These are phyloP conservation scores for Fusarium sp. DNA, from an alignment of 2,329 filamentous ascomycete genomes.

Conservation along the genomic window DNA sequence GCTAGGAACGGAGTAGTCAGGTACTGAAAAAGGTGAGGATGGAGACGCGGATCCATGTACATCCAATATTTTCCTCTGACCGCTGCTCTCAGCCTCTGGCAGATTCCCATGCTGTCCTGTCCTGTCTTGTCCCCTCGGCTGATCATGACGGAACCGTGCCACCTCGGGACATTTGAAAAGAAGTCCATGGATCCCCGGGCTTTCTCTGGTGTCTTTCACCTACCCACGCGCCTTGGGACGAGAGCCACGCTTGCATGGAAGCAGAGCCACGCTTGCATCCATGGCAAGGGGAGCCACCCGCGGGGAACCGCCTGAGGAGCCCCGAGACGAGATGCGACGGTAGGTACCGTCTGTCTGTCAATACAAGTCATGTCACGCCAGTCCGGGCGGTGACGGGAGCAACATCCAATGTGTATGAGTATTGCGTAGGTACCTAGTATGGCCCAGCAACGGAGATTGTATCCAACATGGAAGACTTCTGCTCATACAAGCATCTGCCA, in stretches of 20 bases:
- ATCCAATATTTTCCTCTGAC: not conserved
- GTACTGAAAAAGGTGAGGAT: not conserved
- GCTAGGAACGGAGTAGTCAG: slow-evolving; percentile 1
- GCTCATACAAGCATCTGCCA: not conserved
- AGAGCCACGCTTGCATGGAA: not conserved
- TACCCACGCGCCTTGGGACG: not conserved
- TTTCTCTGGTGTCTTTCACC: not conserved
- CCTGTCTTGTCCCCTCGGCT: slow-evolving; percentile 36
- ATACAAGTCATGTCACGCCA: slow-evolving; percentile 14
- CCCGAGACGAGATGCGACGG: slow-evolving; percentile 35
- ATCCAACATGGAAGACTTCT: not conserved
- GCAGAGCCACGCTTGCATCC: slow-evolving; percentile 5
- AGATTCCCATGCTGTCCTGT: slow-evolving; percentile 12
- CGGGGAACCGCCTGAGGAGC: slow-evolving; percentile 41
- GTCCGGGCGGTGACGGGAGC: not conserved
- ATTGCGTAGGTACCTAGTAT: not conserved
- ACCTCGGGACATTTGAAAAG: slow-evolving; percentile 23
- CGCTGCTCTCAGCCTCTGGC: not conserved
- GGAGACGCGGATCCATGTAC: not conserved
- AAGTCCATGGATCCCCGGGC: not conserved
- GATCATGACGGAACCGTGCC: slow-evolving; percentile 39
- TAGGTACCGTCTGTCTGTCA: not conserved
- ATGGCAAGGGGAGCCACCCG: slow-evolving; percentile 21
- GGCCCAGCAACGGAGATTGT: not conserved
- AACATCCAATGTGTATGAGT: not conserved